Conservation (phyloP, 2,329 filamentous ascomycete genomes). For the Aspergillus floridensis region DNA sequence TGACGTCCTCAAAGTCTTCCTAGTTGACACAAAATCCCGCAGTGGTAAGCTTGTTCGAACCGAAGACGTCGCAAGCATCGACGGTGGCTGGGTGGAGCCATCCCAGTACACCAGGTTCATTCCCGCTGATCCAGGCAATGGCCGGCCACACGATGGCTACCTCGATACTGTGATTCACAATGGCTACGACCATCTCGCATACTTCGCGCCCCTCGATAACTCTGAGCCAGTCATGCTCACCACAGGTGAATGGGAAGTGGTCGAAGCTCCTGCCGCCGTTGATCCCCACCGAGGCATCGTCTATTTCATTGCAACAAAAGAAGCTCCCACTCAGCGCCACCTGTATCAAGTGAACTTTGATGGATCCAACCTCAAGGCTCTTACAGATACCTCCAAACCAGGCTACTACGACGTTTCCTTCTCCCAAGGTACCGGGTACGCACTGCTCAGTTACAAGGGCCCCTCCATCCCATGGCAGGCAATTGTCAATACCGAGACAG, state of each 20-base stretch:
- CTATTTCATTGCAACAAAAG: slow-evolving; percentile 85
- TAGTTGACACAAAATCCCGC: slow-evolving; percentile 74
- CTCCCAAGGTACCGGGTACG: slow-evolving; percentile 76
- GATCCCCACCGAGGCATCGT: slow-evolving; percentile 83
- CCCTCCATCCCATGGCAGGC: slow-evolving; percentile 89
- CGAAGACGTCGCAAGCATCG: slow-evolving; percentile 75
- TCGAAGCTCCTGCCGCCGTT: slow-evolving; percentile 76
- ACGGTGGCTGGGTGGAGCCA: slow-evolving; percentile 97
- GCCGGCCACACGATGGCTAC: slow-evolving; percentile 80
- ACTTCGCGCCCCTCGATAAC: slow-evolving; percentile 85
- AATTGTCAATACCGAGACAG: slow-evolving; percentile 77
- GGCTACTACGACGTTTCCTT: slow-evolving; percentile 83
- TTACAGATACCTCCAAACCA: slow-evolving; percentile 71
- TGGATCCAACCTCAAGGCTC: slow-evolving; percentile 66
- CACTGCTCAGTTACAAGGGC: slow-evolving; percentile 78
- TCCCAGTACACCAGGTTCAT: slow-evolving; percentile 82
- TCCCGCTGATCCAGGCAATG: slow-evolving; percentile 74
- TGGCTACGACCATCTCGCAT: slow-evolving; percentile 85
- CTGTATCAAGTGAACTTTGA: slow-evolving; percentile 86
- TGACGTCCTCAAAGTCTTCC: slow-evolving; percentile 80
- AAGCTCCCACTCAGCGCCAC: slow-evolving; percentile 85
- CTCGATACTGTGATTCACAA: slow-evolving; percentile 86
- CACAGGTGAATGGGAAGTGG: slow-evolving; percentile 88
- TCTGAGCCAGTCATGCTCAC: slow-evolving; percentile 81
- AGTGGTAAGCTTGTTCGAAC: slow-evolving; percentile 76